phyloP scores from a whole-genome alignment of 495 filamentous ascomycete species.

The Lophiotrema nucula region DNA sequence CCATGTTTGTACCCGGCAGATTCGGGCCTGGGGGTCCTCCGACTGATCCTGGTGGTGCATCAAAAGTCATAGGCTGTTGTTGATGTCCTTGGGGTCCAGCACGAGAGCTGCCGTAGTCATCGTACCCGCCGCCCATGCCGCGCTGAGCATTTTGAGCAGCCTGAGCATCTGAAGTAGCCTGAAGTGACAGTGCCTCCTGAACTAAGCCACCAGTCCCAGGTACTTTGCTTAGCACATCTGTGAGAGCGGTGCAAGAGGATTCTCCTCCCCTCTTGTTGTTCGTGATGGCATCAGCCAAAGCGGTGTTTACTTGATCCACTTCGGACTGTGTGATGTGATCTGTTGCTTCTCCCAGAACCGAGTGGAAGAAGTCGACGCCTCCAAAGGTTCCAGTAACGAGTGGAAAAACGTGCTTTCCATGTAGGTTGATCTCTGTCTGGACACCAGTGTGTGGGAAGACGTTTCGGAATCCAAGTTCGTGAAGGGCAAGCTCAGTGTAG shows the following conservation, averaged over 20 bases:
- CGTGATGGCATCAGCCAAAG: slow-evolving; percentile 60
- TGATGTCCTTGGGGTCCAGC: slow-evolving; percentile 16
- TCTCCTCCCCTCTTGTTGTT: slow-evolving; percentile 37
- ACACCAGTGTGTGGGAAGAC: slow-evolving; percentile 88
- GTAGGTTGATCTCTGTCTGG: slow-evolving; percentile 67
- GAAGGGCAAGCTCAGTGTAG: slow-evolving; percentile 82
- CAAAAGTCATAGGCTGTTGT: slow-evolving; percentile 39
- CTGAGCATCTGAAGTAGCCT: slow-evolving; percentile 70
- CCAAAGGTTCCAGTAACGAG: slow-evolving; percentile 93
- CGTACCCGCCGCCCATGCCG: slow-evolving; percentile 22
- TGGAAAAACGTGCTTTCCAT: slow-evolving; percentile 74
- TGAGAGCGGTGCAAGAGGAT: slow-evolving; percentile 57
- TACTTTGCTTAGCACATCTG: slow-evolving; percentile 70
- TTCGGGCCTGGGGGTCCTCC: slow-evolving; percentile 51
- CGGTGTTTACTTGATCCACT: slow-evolving; percentile 81
- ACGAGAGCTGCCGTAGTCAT: slow-evolving; percentile 35
- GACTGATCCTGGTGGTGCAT: slow-evolving; percentile 49
- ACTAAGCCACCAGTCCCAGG: slow-evolving; percentile 77
- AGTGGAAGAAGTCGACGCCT: slow-evolving; percentile 93
- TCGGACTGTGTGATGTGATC: slow-evolving; percentile 96
- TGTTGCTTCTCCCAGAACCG: slow-evolving; percentile 90
- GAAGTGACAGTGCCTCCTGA: slow-evolving; percentile 73
- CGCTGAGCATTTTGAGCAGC: slow-evolving; percentile 44
- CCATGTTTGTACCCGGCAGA: slow-evolving; percentile 76
- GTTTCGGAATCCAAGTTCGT: slow-evolving; percentile 76